Percentiles rank a stretch among this genome's conserved stretches.
These are phyloP conservation scores for Moricandia arvensis DNA, from an alignment of 345 rosid genomes.

Conservation along the genomic window DNA sequence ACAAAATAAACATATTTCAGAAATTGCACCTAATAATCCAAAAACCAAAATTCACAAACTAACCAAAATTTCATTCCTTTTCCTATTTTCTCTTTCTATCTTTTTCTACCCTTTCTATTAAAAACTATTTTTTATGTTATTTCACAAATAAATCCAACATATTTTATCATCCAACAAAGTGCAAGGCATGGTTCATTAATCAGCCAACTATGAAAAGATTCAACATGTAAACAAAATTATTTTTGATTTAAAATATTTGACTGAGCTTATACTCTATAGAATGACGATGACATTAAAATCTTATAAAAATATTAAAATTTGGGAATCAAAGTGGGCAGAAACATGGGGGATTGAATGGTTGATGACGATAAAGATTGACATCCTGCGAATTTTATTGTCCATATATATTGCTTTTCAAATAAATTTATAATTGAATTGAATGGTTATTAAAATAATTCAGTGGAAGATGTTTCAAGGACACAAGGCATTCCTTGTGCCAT, in stretches of 20 bases:
- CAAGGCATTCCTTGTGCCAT: slow-evolving; percentile 29
- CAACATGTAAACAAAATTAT: neutral
- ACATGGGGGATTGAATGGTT: slow-evolving; percentile 32
- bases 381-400: slow-evolving; percentile 21
- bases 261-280: neutral
- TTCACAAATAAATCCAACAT: too few relatives aligned
- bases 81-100: too few relatives aligned
- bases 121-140: too few relatives aligned
- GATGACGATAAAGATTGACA: slow-evolving; percentile 32
- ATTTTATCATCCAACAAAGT: neutral
- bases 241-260: neutral
- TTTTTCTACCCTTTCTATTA: too few relatives aligned
- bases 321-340: too few relatives aligned
- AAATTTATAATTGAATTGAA: neutral
- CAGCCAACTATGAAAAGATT: neutral
- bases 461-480: slow-evolving; percentile 30
- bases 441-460: slow-evolving; percentile 10
- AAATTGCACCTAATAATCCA: too few relatives aligned
- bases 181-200: slow-evolving; percentile 1
- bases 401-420: slow-evolving; percentile 7
- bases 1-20: too few relatives aligned
- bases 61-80: too few relatives aligned
- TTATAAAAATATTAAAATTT: neutral
- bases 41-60: too few relatives aligned
- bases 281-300: neutral